phyloP scores from a whole-genome alignment of 192 early-diverging fungal genomes.

The Coemansia sp. region DNA sequence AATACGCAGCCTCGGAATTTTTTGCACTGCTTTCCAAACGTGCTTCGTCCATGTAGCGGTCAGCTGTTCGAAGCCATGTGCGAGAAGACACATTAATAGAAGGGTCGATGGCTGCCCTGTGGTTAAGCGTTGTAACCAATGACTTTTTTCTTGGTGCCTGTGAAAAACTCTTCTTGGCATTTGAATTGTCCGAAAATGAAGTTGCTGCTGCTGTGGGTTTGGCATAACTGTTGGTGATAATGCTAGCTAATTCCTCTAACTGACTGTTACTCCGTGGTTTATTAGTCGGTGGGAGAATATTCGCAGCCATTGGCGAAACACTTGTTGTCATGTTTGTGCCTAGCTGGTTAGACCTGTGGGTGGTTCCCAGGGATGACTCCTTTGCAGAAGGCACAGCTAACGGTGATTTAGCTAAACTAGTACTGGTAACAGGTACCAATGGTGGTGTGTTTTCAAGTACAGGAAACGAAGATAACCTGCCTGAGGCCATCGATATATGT shows the following conservation, averaged over 20 bases:
- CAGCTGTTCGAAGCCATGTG: conserved; percentile 31
- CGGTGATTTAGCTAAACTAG: not conserved
- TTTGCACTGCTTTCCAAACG: conserved; percentile 10
- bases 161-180: not conserved
- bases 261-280: conserved; percentile 1
- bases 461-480: conserved; percentile 6
- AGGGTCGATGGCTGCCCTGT: conserved; percentile 28
- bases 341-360: not conserved
- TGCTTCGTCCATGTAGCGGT: conserved; percentile 34
- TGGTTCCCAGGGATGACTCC: not conserved
- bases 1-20: conserved; percentile 41
- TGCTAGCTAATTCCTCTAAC: conserved; percentile 2
- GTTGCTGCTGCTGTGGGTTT: not conserved
- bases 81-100: conserved; percentile 20
- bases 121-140: conserved; percentile 29
- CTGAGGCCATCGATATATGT: not conserved
- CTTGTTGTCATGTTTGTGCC: not conserved
- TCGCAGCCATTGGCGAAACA: not conserved
- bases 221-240: not conserved
- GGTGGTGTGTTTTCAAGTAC: conserved; percentile 11
- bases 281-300: conserved; percentile 1
- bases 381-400: not conserved
- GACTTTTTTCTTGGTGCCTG: conserved; percentile 10
- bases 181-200: not conserved
- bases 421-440: not conserved